Evolutionary conservation across 306 rosid species (phyloP), one percentile per base, ranked within the genome.

Genomic region (Carpinus viminea): DNA sequence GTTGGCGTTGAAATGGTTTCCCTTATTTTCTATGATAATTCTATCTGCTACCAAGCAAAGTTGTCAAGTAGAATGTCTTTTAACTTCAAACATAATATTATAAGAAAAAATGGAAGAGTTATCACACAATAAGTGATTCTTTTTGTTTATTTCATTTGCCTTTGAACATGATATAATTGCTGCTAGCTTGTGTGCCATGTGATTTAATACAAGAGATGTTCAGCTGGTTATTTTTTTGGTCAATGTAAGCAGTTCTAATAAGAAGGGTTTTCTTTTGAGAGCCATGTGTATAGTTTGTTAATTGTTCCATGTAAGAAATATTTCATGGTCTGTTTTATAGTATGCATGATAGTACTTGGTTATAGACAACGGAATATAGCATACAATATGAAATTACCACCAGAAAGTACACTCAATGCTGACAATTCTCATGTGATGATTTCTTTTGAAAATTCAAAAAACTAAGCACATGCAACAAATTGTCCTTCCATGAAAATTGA

Each of bases 1-100:
- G 98, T 95, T 53, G 78, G 78, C 83, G 46, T 76, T 70, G 60
- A 52, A 79, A 74, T 72, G 36, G 62, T 46, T 36, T 54, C 46
- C 28, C 56, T 54, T 15, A 7, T 52, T 62, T 41, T 61, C 36
- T 70, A 54, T 41, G 70, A 68, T 41, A 53, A 7, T 70, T 55
- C 70, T 70, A 41, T 74, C 57, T 78, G 61, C 68, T 46, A 10
- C 21, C 69, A 54, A 50, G 26, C 72, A 66, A 34, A 64, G 12
- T 38, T 51, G 8, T 18, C 26, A 16, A 41, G 28, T 31, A 18
- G 24, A 41, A 9, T 18, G 15, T 66, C 3, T 66, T 38, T 20
- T 17, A 41, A 31, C 20, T 28, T 8, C 5, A 62, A 34, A 26
- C 43, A 62, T 28, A 34, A 62, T 61, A 12, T 62, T 12, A 5